phyloP scores from a whole-genome alignment of 129 eudicot species.

The Flaveria linearis region DNA sequence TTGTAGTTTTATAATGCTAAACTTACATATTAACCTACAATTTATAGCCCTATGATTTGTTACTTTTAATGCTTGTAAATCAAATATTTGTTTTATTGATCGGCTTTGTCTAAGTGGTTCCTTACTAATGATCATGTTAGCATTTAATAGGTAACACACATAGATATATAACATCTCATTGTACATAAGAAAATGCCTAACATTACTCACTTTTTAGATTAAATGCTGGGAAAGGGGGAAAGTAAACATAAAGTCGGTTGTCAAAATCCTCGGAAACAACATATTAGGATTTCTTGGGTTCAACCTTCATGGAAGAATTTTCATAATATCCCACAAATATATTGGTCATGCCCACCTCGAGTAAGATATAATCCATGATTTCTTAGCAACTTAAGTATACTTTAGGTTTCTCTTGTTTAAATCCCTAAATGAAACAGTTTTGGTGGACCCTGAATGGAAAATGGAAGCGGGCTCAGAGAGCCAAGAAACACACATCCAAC shows the following conservation, averaged over 20 bases:
- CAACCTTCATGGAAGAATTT: neutral
- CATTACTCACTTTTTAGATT: conserved; percentile 8
- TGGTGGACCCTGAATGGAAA: conserved; percentile 43
- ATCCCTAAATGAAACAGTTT: conserved; percentile 39
- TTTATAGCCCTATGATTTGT: conserved; percentile 15
- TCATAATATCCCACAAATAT: neutral
- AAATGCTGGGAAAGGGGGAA: conserved; percentile 17
- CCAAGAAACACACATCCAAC: conserved; percentile 42
- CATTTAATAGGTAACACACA: neutral
- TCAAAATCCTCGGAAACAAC: conserved; percentile 15
- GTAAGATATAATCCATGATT: conserved; percentile 23
- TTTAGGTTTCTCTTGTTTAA: neutral
- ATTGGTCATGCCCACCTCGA: conserved; percentile 28
- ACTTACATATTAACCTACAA: neutral
- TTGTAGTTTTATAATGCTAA: neutral
- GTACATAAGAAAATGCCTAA: conserved; percentile 5
- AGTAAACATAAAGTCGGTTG: conserved; percentile 17
- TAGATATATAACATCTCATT: conserved; percentile 7
- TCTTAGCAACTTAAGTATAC: neutral
- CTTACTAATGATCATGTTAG: neutral
- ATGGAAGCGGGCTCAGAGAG: conserved; percentile 67
- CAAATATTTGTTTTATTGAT: neutral
- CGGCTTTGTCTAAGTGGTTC: neutral
- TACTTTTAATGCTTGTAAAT: neutral
- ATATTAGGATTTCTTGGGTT: conserved; percentile 5